These are phyloP conservation scores for Yarrowia sp. DNA, from an alignment of 805 yeast genomes.

Conservation along the genomic window DNA sequence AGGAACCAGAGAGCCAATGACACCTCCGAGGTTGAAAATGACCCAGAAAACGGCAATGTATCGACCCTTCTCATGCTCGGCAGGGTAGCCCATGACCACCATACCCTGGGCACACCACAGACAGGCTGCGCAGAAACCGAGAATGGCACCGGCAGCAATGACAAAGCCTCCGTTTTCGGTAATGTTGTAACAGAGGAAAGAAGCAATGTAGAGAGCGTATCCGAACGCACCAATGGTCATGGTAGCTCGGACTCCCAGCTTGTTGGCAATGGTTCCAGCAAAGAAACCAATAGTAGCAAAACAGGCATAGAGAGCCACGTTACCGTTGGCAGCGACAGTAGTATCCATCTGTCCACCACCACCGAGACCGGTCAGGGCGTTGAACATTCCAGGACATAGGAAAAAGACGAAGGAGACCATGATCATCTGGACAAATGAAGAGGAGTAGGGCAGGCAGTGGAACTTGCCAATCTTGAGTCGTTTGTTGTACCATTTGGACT, in stretches of 20 bases:
- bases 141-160: slow-evolving; percentile 54
- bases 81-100: slow-evolving; percentile 55
- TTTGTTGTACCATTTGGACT: slow-evolving; percentile 19
- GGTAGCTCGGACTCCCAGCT: slow-evolving; percentile 45
- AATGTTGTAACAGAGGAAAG: slow-evolving; percentile 46
- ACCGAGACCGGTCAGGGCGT: slow-evolving; percentile 51
- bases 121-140: slow-evolving; percentile 54
- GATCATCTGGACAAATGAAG: slow-evolving; percentile 41
- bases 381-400: slow-evolving; percentile 53
- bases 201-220: slow-evolving; percentile 46
- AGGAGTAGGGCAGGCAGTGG: slow-evolving; percentile 3
- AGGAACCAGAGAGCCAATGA: slow-evolving; percentile 58
- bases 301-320: slow-evolving; percentile 51
- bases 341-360: slow-evolving; percentile 42
- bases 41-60: slow-evolving; percentile 58
- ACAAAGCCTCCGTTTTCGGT: slow-evolving; percentile 49
- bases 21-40: slow-evolving; percentile 60
- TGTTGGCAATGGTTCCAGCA: slow-evolving; percentile 53
- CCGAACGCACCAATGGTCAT: slow-evolving; percentile 48
- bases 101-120: slow-evolving; percentile 61
- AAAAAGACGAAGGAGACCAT: slow-evolving; percentile 48
- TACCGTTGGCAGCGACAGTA: slow-evolving; percentile 46
- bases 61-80: slow-evolving; percentile 51
- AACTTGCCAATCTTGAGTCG: not conserved
- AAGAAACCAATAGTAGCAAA: slow-evolving; percentile 58